A percentile compares a stretch with the other conserved stretches of the same genome.
phyloP scores from a whole-genome alignment of 2,329 filamentous ascomycete genomes.

The Emmonsia crescens region DNA sequence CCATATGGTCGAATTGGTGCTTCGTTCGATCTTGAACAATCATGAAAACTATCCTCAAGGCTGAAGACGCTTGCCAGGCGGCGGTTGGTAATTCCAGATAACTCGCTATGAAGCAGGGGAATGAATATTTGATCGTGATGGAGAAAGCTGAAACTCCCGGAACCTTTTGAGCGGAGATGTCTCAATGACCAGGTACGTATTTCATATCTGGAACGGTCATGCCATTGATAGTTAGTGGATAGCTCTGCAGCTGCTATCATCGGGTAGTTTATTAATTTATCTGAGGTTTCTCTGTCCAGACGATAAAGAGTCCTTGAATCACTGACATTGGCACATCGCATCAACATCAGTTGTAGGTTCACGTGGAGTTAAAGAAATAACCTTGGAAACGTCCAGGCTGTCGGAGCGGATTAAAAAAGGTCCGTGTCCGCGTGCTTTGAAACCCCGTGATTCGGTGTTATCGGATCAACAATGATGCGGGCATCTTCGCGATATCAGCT shows the following conservation, averaged over 20 bases:
- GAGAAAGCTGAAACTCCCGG: too few species aligned
- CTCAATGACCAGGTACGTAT: not conserved
- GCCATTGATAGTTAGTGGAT: not conserved
- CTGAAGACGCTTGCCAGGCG: too few species aligned
- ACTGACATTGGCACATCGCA: not conserved
- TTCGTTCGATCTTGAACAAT: not conserved
- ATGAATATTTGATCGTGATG: too few species aligned
- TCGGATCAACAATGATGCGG: constrained; percentile 3
- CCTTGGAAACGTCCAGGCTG: too few species aligned
- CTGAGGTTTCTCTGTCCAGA: not conserved
- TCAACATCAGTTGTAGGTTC: too few species aligned
- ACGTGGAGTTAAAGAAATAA: too few species aligned
- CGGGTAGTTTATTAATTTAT: not conserved
- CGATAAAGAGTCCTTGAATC: not conserved
- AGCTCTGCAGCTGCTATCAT: not conserved
- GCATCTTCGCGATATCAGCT: not conserved
- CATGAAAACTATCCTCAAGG: too few species aligned
- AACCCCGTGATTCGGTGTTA: not conserved
- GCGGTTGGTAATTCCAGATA: too few species aligned
- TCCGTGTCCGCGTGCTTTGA: not conserved
- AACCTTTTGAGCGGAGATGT: not conserved
- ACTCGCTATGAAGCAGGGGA: too few species aligned
- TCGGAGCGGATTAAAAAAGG: not conserved
- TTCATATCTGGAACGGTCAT: not conserved
- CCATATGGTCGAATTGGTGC: not conserved